Conservation (phyloP, 2,329 filamentous ascomycete species). For the Neofusicoccum sp. region DNA sequence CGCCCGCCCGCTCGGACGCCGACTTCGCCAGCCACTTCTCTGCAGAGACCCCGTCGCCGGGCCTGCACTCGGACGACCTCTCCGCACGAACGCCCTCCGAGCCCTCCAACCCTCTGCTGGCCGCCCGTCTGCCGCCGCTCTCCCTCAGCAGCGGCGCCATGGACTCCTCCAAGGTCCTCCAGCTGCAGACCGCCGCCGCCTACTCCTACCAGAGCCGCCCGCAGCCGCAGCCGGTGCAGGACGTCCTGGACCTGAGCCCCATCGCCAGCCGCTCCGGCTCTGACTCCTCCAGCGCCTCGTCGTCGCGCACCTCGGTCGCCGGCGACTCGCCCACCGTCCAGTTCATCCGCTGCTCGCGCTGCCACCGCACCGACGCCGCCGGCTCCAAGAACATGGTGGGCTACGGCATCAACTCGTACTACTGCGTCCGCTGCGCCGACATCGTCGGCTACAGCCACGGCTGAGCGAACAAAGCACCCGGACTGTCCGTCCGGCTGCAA, state of each 20-base stretch:
- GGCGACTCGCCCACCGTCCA: constrained; percentile 13
- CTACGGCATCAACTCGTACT: constrained; percentile 44
- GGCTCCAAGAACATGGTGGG: constrained; percentile 35
- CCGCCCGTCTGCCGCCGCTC: constrained; percentile 28
- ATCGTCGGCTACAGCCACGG: constrained; percentile 42
- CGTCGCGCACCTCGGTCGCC: constrained; percentile 6
- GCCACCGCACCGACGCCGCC: constrained; percentile 22
- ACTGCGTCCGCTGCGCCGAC: constrained; percentile 44
- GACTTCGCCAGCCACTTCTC: constrained; percentile 31
- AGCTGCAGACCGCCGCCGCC: constrained; percentile 42
- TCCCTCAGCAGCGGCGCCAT: constrained; percentile 22
- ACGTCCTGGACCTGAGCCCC: constrained; percentile 22
- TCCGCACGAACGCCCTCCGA: constrained; percentile 32
- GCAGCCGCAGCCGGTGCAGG: constrained; percentile 26
- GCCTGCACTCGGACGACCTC: constrained; percentile 27
- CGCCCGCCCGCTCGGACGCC: constrained; percentile 23
- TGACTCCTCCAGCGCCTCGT: constrained; percentile 3
- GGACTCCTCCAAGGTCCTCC: constrained; percentile 41
- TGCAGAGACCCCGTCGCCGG: constrained; percentile 33
- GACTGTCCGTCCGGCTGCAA: neutral
- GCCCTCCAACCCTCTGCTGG: constrained; percentile 39
- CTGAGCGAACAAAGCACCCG: constrained; percentile 28
- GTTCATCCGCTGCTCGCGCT: constrained; percentile 25
- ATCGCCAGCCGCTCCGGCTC: constrained; percentile 11
- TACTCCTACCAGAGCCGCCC: constrained; percentile 30